phyloP scores from a whole-genome alignment of 75 land plant species.

The Sequoia sempervirens region DNA sequence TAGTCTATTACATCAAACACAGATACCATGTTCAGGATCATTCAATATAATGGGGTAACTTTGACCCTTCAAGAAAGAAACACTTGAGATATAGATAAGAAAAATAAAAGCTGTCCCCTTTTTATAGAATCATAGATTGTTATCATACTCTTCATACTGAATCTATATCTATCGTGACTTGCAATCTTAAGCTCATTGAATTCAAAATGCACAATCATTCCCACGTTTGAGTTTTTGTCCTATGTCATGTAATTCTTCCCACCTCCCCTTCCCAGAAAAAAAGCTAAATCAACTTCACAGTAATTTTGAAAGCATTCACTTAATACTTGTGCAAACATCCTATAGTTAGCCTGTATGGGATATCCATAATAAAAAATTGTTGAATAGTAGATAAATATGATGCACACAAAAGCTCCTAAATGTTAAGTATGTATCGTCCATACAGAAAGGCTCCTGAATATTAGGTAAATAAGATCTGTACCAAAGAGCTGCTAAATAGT shows the following conservation, averaged over 20 bases:
- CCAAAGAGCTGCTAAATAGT: neutral
- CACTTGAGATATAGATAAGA: neutral
- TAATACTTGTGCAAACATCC: neutral
- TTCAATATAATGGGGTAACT: neutral
- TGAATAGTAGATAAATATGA: too few relatives aligned
- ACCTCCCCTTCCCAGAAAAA: neutral
- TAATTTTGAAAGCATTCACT: neutral
- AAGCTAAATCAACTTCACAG: too few relatives aligned
- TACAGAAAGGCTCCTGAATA: neutral
- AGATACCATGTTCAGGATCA: constrained; percentile 1
- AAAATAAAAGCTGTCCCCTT: neutral
- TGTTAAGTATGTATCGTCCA: too few relatives aligned
- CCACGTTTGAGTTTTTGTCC: neutral
- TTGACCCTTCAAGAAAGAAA: neutral
- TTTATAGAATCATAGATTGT: neutral
- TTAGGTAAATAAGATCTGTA: neutral
- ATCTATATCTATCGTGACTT: neutral
- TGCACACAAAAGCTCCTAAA: too few relatives aligned
- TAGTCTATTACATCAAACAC: constrained; percentile 45
- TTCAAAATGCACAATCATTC: neutral
- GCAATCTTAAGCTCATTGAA: neutral
- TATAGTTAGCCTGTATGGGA: neutral
- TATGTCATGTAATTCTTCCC: neutral
- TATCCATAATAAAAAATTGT: neutral
- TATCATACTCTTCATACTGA: neutral